Evolutionary conservation across 2,329 filamentous ascomycete genomes (phyloP).

Genomic region (Trichophaea hybrida): DNA sequence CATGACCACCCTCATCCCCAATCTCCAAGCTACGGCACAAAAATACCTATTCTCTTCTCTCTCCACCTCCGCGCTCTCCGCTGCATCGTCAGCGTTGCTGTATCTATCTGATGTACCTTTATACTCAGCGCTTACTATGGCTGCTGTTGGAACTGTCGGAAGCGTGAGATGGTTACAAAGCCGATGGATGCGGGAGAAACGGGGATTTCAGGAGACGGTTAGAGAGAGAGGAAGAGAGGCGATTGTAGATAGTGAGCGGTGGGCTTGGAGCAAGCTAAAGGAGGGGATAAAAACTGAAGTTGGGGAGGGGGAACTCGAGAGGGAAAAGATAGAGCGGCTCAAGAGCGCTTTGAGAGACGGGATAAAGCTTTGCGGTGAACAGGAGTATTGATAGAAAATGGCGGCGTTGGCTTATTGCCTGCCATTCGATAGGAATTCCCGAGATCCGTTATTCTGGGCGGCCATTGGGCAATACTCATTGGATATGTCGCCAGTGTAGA

Average conservation of each 20-base stretch:
- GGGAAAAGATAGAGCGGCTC: conserved; percentile 8
- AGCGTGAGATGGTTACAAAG: conserved; percentile 14
- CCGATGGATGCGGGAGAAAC: conserved; percentile 13
- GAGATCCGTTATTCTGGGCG: no score
- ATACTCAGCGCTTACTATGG: conserved; percentile 12
- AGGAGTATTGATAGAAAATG: no score
- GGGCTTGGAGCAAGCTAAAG: conserved; percentile 16
- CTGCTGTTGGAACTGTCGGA: conserved; percentile 7
- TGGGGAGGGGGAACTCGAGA: background rate
- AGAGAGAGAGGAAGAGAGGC: conserved; percentile 14
- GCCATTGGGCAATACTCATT: no score
- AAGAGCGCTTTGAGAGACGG: conserved; percentile 9
- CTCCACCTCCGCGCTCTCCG: conserved; percentile 4
- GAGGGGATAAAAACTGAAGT: conserved; percentile 1
- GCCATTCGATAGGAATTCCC: no score
- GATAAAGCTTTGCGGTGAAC: background rate
- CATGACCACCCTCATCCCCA: conserved; percentile 2
- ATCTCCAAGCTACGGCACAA: conserved; percentile 12
- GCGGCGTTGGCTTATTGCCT: no score
- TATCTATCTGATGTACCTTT: conserved; percentile 10
- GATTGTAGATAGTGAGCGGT: conserved; percentile 17
- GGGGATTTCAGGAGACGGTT: conserved; percentile 12
- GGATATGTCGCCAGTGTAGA: no score
- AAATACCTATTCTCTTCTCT: conserved; percentile 8
- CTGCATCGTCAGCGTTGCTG: conserved; percentile 9